These are phyloP conservation scores for Neopestalotiopsis sp. DNA, from an alignment of 2,329 filamentous ascomycete genomes.

Conservation along the genomic window DNA sequence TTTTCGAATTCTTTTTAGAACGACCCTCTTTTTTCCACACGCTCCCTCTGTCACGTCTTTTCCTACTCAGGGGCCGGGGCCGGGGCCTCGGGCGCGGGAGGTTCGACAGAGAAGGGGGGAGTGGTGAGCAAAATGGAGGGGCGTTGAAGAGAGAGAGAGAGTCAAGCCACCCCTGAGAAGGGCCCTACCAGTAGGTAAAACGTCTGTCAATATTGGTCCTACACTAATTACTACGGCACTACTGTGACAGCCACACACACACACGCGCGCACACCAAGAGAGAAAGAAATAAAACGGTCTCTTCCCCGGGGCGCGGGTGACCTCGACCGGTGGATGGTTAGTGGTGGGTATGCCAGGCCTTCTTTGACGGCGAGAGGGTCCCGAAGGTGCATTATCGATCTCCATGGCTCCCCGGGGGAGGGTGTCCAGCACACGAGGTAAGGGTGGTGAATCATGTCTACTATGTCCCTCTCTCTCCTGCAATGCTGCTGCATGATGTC, in stretches of 20 bases:
- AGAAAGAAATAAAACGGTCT: neutral
- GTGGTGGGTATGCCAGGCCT: neutral
- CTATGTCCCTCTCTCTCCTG: neutral
- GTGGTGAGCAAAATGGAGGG: too few relatives aligned
- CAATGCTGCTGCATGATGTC: conserved; percentile 11
- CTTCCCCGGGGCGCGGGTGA: neutral
- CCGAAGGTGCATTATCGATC: conserved; percentile 12
- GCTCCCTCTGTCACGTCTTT: neutral
- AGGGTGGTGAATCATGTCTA: neutral
- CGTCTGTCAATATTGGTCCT: too few relatives aligned
- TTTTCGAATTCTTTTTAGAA: conserved; percentile 10
- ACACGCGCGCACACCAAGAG: too few relatives aligned
- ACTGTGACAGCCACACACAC: too few relatives aligned
- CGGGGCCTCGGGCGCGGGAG: neutral
- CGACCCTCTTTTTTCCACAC: conserved; percentile 10
- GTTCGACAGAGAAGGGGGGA: neutral
- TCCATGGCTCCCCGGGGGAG: neutral
- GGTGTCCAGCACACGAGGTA: neutral
- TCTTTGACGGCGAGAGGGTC: neutral
- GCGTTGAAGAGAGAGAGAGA: too few relatives aligned
- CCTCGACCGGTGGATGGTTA: neutral
- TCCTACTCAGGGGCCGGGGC: neutral
- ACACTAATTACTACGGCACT: too few relatives aligned
- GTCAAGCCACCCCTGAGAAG: too few relatives aligned
- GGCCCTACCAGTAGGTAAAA: too few relatives aligned